These are phyloP conservation scores for Cicer arietinum DNA, from an alignment of 306 rosid genomes.

Conservation along the genomic window DNA sequence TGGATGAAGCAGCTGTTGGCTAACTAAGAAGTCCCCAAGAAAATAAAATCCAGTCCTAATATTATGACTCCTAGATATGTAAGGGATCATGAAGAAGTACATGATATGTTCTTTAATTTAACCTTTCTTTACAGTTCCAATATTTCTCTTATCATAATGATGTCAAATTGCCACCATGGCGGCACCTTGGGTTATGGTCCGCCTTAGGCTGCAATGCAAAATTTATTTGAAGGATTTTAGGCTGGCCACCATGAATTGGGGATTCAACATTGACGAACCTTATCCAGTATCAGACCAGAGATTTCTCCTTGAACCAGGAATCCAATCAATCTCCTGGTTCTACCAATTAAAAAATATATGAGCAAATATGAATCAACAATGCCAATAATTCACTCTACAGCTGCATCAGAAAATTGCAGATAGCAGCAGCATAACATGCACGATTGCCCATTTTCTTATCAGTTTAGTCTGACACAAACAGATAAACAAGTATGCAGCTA, in stretches of 20 bases:
- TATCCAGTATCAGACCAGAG: too few relatives aligned
- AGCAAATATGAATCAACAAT: background rate
- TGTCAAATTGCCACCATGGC: background rate
- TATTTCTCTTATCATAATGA: background rate
- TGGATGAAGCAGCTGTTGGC: background rate
- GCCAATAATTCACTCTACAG: background rate
- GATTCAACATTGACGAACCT: background rate
- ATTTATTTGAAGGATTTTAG: background rate
- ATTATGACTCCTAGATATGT: background rate
- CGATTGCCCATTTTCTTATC: too few relatives aligned
- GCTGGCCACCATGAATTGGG: background rate
- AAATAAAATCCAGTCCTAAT: background rate
- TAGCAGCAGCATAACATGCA: too few relatives aligned
- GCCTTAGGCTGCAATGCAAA: background rate
- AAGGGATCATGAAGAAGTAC: background rate
- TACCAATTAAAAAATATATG: background rate
- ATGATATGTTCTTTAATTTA: background rate
- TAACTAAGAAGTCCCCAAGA: conserved; percentile 3
- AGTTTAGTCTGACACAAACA: too few relatives aligned
- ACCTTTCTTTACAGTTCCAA: background rate
- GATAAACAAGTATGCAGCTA: too few relatives aligned
- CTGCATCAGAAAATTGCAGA: too few relatives aligned
- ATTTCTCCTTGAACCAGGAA: conserved; percentile 8
- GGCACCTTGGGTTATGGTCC: background rate
- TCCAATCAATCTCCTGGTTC: conserved; percentile 8